Evolutionary conservation across 129 eudicot genomes (phyloP), one percentile per base, ranked within the genome.

Genomic region (Escallonia rubra): DNA sequence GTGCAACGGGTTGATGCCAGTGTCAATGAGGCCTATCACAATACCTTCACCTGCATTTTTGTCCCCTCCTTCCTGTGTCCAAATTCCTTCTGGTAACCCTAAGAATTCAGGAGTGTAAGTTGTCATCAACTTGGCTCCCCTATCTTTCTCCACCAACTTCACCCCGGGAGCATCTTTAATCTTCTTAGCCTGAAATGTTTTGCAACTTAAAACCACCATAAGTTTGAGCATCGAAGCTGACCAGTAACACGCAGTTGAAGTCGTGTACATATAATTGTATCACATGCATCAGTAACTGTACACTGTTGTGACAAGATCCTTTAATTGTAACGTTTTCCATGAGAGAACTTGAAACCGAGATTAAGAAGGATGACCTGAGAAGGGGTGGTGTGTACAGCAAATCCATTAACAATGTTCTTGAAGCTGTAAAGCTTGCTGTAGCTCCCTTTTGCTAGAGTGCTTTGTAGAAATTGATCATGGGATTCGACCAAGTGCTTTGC

Each of bases 401-500:
- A 89, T 69, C 97, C 99, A 67, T 85, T 94, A 49, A 87, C 90
- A 14, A 94, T 78, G 79, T 94, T 96, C 65, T 83, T 86, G 78
- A 82, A 94, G 85, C 97, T 89, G 70, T 81, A 87, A 48, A 94
- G 86, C 87, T 86, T 89, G 67, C 48, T 71, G 73, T 94, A 94
- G 74, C 78, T 76, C 23, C 90, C 93, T 58, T 63, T 70, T 4
- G 87, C 88, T 43, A 94, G 73, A 16, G 80, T 80, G 85, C 70
- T 82, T 60, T 90, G 75, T 8, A 89, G 90, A 69, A 94, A 77
- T 52, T 86, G 74, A 42, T 85, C 87, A 58, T 94, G 97, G 40
- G 85, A 80, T 23, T 72, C 68, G 49, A 78, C 88, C 74, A 94
- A 72, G 48, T 65, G 64, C 54, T 79, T 81, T 75, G 88, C 96